phyloP scores from a whole-genome alignment of 2,329 filamentous ascomycete species.

The Delphinella strobiligena region DNA sequence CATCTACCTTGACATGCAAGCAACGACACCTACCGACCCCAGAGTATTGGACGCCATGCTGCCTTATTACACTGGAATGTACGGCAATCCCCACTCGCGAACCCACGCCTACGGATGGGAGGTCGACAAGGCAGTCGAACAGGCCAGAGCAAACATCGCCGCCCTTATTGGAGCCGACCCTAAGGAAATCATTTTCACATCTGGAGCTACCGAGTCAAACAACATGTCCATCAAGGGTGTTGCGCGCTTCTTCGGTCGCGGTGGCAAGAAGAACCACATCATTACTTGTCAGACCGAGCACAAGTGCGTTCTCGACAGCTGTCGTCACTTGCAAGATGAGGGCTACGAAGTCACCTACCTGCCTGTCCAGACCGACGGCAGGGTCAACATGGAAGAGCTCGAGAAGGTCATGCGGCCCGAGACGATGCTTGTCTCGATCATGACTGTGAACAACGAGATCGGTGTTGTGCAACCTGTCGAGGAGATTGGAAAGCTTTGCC shows the following conservation, averaged over 20 bases:
- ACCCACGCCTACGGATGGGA: constrained; percentile 99
- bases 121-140: constrained; percentile 84
- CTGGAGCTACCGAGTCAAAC: constrained; percentile 95
- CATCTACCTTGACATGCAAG: constrained; percentile 97
- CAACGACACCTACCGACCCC: constrained; percentile 89
- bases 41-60: constrained; percentile 95
- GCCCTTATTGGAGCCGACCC: constrained; percentile 82
- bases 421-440: constrained; percentile 86
- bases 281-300: constrained; percentile 97
- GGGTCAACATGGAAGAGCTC: constrained; percentile 72
- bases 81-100: constrained; percentile 92
- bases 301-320: constrained; percentile 97
- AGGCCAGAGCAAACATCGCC: constrained; percentile 73
- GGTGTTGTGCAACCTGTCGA: constrained; percentile 95
- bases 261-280: constrained; percentile 96
- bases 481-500: constrained; percentile 85
- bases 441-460: constrained; percentile 99
- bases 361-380: constrained; percentile 75
- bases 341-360: constrained; percentile 96
- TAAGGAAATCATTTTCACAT: constrained; percentile 98
- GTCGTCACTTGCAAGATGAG: constrained; percentile 90
- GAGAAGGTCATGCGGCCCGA: constrained; percentile 84
- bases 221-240: constrained; percentile 99
- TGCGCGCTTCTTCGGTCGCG: constrained; percentile 82
- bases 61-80: constrained; percentile 83